Evolutionary conservation across 805 yeast species (phyloP).

Genomic region (Jamesozyma spencerorum): DNA sequence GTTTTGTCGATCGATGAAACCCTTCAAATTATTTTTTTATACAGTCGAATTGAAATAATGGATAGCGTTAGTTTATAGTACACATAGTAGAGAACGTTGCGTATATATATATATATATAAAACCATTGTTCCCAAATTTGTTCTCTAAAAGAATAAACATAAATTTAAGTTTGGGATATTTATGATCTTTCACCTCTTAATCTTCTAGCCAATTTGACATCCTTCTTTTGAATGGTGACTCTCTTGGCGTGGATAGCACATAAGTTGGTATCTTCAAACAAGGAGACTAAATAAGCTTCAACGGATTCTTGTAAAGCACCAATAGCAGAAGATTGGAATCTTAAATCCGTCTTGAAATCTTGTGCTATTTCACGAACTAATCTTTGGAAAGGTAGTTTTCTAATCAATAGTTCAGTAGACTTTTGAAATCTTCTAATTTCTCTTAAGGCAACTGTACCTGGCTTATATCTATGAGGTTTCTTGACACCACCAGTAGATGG

Average conservation of each 20-base stretch:
- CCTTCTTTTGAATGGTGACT: conserved; percentile 97
- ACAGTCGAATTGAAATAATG: too few relatives aligned
- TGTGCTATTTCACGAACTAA: conserved; percentile 92
- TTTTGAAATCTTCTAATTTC: conserved; percentile 97
- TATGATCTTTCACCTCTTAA: conserved; percentile 93
- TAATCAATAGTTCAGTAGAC: conserved; percentile 87
- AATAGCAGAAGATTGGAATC: conserved; percentile 95
- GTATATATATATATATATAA: background rate
- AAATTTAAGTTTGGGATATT: background rate
- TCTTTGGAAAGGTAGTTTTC: conserved; percentile 96
- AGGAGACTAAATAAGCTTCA: conserved; percentile 92
- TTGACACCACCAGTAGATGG: conserved; percentile 90
- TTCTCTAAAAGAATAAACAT: background rate
- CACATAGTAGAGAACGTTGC: background rate
- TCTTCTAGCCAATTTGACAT: conserved; percentile 94
- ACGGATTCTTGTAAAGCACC: conserved; percentile 98
- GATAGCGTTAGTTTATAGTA: background rate
- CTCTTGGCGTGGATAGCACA: conserved; percentile 99
- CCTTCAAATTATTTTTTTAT: too few relatives aligned
- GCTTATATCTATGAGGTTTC: conserved; percentile 94
- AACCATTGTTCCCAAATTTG: background rate
- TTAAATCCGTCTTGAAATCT: conserved; percentile 84
- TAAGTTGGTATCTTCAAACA: conserved; percentile 95
- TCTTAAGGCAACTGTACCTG: conserved; percentile 93
- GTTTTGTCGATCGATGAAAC: too few relatives aligned